Conservation (phyloP, 2,329 filamentous ascomycete species). For the Penicillium sp. region DNA sequence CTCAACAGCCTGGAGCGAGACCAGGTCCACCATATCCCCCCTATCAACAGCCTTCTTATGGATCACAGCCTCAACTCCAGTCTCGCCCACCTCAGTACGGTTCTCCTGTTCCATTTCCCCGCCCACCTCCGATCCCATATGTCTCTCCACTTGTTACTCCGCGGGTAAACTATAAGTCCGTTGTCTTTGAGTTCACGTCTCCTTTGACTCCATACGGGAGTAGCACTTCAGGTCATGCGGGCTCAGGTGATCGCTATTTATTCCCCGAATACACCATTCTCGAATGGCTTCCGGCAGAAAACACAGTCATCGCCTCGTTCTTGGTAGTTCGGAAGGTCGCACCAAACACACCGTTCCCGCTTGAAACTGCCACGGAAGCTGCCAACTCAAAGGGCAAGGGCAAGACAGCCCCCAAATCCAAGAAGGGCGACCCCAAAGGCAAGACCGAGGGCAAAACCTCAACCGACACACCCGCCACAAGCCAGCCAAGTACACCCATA, state of each 20-base stretch:
- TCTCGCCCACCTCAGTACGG: conserved; percentile 38
- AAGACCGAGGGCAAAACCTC: conserved; percentile 21
- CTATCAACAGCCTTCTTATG: conserved; percentile 34
- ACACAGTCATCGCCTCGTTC: conserved; percentile 49
- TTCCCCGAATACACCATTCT: conserved; percentile 52
- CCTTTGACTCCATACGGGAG: conserved; percentile 43
- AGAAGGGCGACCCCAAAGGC: conserved; percentile 36
- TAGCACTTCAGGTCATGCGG: conserved; percentile 41
- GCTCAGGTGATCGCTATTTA: conserved; percentile 49
- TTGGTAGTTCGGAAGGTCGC: conserved; percentile 47
- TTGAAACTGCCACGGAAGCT: conserved; percentile 34
- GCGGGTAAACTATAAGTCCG: conserved; percentile 45
- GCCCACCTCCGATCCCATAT: conserved; percentile 25
- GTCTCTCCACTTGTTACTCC: conserved; percentile 33
- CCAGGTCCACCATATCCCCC: conserved; percentile 30
- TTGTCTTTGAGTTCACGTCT: conserved; percentile 50
- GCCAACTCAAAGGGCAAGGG: conserved; percentile 32
- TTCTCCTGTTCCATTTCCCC: conserved; percentile 22
- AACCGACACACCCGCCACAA: conserved; percentile 7
- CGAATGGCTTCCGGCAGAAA: conserved; percentile 48
- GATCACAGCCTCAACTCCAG: conserved; percentile 36
- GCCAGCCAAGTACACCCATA: conserved; percentile 10
- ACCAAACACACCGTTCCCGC: conserved; percentile 39
- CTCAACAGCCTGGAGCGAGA: conserved; percentile 27
- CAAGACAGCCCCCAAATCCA: conserved; percentile 37